Evolutionary conservation across 495 filamentous ascomycete species (phyloP).

Genomic region (Aeminium ludgeri): DNA sequence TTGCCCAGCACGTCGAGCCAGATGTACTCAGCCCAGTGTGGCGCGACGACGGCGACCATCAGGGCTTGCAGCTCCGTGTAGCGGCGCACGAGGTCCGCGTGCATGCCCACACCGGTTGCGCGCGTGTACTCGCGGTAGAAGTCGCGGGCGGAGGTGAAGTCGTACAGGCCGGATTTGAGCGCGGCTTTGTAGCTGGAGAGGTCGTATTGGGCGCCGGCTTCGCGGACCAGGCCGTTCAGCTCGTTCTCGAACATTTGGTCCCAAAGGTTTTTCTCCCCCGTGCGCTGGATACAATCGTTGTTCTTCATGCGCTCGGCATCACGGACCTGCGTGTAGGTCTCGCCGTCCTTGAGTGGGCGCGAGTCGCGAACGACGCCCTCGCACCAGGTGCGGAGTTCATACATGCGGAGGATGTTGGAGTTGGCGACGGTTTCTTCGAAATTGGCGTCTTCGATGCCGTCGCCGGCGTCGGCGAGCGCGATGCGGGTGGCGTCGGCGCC

Average conservation of each 20-base stretch:
- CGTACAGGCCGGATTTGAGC: constrained; percentile 77
- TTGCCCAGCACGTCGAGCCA: constrained; percentile 80
- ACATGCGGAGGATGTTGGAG: constrained; percentile 70
- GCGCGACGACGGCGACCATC: constrained; percentile 60
- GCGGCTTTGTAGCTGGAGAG: constrained; percentile 75
- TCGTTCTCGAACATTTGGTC: constrained; percentile 88
- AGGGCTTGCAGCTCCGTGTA: constrained; percentile 83
- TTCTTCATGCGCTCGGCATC: constrained; percentile 43
- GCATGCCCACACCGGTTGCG: constrained; percentile 63
- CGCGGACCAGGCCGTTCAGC: constrained; percentile 63
- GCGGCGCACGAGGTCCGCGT: constrained; percentile 52
- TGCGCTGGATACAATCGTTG: constrained; percentile 33
- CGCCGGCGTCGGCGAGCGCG: constrained; percentile 84
- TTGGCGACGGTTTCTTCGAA: constrained; percentile 92
- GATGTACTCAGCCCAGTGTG: constrained; percentile 89
- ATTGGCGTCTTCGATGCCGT: constrained; percentile 90
- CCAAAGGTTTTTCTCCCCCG: constrained; percentile 58
- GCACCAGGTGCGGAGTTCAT: constrained; percentile 79
- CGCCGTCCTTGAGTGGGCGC: constrained; percentile 15
- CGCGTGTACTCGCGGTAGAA: constrained; percentile 70
- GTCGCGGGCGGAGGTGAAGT: constrained; percentile 72
- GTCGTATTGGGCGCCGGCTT: constrained; percentile 61
- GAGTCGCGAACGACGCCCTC: constrained; percentile 53
- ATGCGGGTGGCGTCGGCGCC: constrained; percentile 86
- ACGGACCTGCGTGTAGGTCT: constrained; percentile 19